phyloP scores from a whole-genome alignment of 2,329 filamentous ascomycete species.

The Neopestalotiopsis rosae region DNA sequence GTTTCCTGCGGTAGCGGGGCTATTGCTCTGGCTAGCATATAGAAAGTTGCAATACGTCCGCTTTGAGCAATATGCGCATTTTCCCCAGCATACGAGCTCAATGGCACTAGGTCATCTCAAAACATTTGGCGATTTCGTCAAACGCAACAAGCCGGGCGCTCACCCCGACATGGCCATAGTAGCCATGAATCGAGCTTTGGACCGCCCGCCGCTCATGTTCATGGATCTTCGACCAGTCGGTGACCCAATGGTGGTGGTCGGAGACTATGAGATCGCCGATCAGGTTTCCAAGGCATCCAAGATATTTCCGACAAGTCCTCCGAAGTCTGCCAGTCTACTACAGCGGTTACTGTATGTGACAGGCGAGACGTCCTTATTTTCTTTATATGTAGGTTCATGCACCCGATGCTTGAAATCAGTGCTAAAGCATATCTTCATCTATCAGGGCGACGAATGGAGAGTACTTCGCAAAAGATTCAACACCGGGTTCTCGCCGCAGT shows the following conservation, averaged over 20 bases:
- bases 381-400: background rate
- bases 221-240: slow-evolving; percentile 41
- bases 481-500: slow-evolving; percentile 43
- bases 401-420: background rate
- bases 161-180: slow-evolving; percentile 18
- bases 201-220: slow-evolving; percentile 39
- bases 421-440: background rate
- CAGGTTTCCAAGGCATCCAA: slow-evolving; percentile 39
- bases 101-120: background rate
- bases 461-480: slow-evolving; percentile 39
- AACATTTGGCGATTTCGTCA: background rate
- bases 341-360: slow-evolving; percentile 1
- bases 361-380: background rate
- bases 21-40: background rate
- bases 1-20: too few species aligned
- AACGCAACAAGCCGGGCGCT: background rate
- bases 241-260: slow-evolving; percentile 37
- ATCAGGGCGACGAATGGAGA: slow-evolving; percentile 25
- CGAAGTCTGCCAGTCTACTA: slow-evolving; percentile 34
- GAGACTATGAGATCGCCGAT: slow-evolving; percentile 41
- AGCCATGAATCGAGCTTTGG: slow-evolving; percentile 35
- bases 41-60: background rate
- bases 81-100: background rate
- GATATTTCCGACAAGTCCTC: slow-evolving; percentile 35
- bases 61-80: background rate